Base-by-base conservation (phyloP, 2,329 filamentous ascomycete species). In the Lasiodiplodia sp. region DNA sequence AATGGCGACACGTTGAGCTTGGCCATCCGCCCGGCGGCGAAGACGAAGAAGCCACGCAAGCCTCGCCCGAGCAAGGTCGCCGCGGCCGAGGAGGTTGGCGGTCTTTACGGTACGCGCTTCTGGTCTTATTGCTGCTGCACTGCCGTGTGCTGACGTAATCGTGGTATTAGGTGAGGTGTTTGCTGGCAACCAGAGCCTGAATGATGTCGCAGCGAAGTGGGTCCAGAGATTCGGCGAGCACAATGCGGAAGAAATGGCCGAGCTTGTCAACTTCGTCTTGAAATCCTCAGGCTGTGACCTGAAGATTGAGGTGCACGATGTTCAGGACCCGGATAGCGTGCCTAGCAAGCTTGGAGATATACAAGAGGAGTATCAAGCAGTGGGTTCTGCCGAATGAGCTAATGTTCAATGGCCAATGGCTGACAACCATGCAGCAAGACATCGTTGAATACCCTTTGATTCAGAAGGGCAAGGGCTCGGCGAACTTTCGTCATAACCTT, bases 401-500 rank as follows among this genome's bases (percentile, higher is more conserved):
- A 72, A 7, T 4, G 47, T 12, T 5, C 7, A n/a, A 10, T 8
- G 21, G 23, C 21, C 21, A 31, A 10, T 23, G 16, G 55, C 69
- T 72, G 71, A 78, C 68, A 58, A 25, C 53, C 38, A 34, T 34
- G 62, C 70, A 90, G 84, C 87, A 91, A 85, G 89, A 92, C 77
- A 91, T 95, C 62, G 91, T 92, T 38, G 96, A 98, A 60, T 99
- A 99, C 75, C 96, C 96, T 49, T 87, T 99, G 55, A 92, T 97
- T 69, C 92, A 93, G 18, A 94, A 90, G 80, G 87, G 90, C 49
- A 95, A 92, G 78, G 89, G 89, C 69, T 91, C 88, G 71, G 88
- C 88, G 72, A 88, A 91, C 31, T 97, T 98, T 81, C 92, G 93
- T 71, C 87, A 91, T 49, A 86, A 91, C 57, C 85, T 99, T 18